Base-by-base conservation (phyloP, 495 filamentous ascomycete genomes). In the Letharia columbiana region DNA sequence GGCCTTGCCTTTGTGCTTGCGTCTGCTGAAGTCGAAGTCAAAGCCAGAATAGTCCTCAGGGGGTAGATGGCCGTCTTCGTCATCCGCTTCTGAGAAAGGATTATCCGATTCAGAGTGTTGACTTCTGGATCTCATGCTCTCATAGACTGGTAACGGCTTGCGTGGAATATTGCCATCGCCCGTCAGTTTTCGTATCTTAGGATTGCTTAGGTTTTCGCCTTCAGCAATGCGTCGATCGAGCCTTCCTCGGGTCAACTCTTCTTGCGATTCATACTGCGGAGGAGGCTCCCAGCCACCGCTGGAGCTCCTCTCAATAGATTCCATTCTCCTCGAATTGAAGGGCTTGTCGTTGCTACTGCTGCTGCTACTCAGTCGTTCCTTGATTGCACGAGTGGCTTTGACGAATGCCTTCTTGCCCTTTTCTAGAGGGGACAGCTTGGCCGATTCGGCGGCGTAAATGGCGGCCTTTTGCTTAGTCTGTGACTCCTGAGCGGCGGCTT, bases 1-100 rank as follows among this genome's bases (percentile, higher is more conserved):
- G 23, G 50, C 45, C 50, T 31, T 64, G 40, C 33, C 61, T 61
- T 65, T 60, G 18, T 63, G 47, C 33, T 62, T 66, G 37, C 49
- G 67, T 40, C 61, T 64, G 66, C 33, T 62, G 39, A 68, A 66
- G n/a, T 68, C 54, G 52, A 70, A 68, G 17, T 70, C 45, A 54
- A 68, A 63, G 42, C 61, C 69, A 35, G 68, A 68, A 20, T 47
- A 67, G 15, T 65, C 60, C 8, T 67, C 42, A 37, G 40, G 20
- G 1, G 44, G 49, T 39, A 41, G 15, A 52, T 49, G 37, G 49
- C 39, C 33, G 20, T 47, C 59, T 63, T 44, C 47, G 40, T 72
- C 62, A 60, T 63, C 50, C 23, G 63, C 64, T 40, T 74, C 73
- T 12, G 71, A 69, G 67, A 76, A 76, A 20, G 75, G 76, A 65